Conservation (phyloP, 176 grass and related monocot genomes). For the Olyra latifolia region DNA sequence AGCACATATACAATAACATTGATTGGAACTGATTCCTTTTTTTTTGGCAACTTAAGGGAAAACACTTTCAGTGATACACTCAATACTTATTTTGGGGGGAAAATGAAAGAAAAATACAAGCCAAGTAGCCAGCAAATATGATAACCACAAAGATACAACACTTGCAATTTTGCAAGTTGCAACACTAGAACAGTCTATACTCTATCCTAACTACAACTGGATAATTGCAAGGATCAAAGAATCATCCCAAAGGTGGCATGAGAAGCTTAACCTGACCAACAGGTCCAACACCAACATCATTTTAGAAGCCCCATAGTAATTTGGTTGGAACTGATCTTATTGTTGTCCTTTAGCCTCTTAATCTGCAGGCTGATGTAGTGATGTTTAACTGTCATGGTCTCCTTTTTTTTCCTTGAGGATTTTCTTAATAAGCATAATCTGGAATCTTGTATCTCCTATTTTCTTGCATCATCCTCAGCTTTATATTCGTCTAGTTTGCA, state of each 20-base stretch:
- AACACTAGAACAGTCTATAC: not conserved
- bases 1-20: not conserved
- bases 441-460: not conserved
- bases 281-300: no score
- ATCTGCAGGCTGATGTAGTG: not conserved
- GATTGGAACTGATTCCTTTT: not conserved
- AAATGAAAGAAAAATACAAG: not conserved
- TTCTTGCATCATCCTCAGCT: not conserved
- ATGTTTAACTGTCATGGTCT: not conserved
- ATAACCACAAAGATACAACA: not conserved
- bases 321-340: not conserved
- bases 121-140: not conserved
- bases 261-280: not conserved
- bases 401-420: not conserved
- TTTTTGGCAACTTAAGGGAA: not conserved
- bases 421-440: conserved; percentile 8
- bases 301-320: not conserved
- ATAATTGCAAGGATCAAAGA: not conserved
- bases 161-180: not conserved
- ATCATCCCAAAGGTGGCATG: not conserved
- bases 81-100: not conserved
- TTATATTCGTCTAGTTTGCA: not conserved
- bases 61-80: not conserved
- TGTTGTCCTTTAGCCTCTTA: not conserved
- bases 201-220: conserved; percentile 1